A percentile compares a stretch with the other conserved stretches of the same genome.
These are phyloP conservation scores for Puccinia polysora DNA, from an alignment of 1,284 basidiomycete genomes.

Conservation along the genomic window DNA sequence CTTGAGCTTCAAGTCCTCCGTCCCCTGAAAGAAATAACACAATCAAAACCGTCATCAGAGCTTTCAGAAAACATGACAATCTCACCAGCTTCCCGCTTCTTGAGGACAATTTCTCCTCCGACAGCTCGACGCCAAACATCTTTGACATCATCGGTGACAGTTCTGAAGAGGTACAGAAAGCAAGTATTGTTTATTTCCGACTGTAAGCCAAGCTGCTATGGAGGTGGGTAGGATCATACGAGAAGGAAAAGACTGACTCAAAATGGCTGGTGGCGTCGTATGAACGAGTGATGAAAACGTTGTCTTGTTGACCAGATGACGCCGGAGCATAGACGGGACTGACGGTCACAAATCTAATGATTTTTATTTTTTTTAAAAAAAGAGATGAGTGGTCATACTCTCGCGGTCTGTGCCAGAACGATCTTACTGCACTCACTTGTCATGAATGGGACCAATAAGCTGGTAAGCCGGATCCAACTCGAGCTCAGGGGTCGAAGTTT, in stretches of 20 bases:
- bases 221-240: background rate
- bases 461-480: conserved; percentile 88
- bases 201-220: background rate
- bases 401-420: background rate
- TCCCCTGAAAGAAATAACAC: conserved; percentile 2
- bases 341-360: conserved; percentile 76
- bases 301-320: conserved; percentile 70
- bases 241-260: conserved; percentile 57
- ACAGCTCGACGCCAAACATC: conserved; percentile 84
- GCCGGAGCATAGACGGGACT: conserved; percentile 85
- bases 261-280: conserved; percentile 99
- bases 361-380: background rate
- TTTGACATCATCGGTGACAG: conserved; percentile 65
- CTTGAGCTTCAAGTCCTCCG: conserved; percentile 41
- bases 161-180: conserved; percentile 52
- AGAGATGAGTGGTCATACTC: conserved; percentile 23
- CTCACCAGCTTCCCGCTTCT: conserved; percentile 44
- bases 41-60: background rate
- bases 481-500: conserved; percentile 84
- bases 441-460: conserved; percentile 85
- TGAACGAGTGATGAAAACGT: conserved; percentile 93
- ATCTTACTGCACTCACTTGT: conserved; percentile 66
- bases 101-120: conserved; percentile 54
- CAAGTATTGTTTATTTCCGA: background rate
- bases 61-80: background rate